Evolutionary conservation across 2,329 filamentous ascomycete species (phyloP).

Genomic region (Trichoderma sp.): DNA sequence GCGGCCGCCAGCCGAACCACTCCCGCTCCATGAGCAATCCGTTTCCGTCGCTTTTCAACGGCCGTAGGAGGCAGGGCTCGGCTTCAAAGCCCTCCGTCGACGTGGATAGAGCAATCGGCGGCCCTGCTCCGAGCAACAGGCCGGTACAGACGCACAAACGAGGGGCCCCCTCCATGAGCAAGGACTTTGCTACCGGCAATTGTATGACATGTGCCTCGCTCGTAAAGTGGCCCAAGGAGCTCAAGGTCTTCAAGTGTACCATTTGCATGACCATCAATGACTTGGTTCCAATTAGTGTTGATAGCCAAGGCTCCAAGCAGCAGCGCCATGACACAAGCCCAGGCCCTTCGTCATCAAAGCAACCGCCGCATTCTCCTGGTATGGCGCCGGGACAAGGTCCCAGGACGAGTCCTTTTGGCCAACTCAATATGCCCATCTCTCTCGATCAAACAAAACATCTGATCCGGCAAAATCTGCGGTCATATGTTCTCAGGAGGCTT

Average conservation of each 20-base stretch:
- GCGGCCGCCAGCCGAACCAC: conserved; percentile 29
- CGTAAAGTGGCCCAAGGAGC: conserved; percentile 74
- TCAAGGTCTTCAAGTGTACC: conserved; percentile 77
- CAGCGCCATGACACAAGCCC: conserved; percentile 29
- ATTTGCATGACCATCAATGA: conserved; percentile 87
- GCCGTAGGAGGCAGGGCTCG: conserved; percentile 54
- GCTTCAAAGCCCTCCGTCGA: conserved; percentile 39
- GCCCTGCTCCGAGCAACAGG: conserved; percentile 26
- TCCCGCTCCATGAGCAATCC: conserved; percentile 75
- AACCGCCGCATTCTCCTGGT: conserved; percentile 10
- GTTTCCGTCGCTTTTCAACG: conserved; percentile 70
- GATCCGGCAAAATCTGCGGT: conserved; percentile 37
- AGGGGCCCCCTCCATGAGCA: conserved; percentile 42
- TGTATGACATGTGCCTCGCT: conserved; percentile 86
- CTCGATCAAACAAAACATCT: conserved; percentile 38
- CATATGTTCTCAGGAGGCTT: conserved; percentile 34
- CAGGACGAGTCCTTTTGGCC: conserved; percentile 10
- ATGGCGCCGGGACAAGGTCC: conserved; percentile 9
- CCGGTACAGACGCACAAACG: conserved; percentile 31
- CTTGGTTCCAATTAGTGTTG: conserved; percentile 43
- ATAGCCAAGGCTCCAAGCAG: conserved; percentile 28
- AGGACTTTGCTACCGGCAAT: conserved; percentile 67
- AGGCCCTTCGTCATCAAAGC: not conserved
- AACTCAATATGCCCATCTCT: conserved; percentile 36
- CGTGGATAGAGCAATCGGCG: conserved; percentile 33